Base-by-base conservation (phyloP, 2,329 filamentous ascomycete species). In the Fusarium brevicatenulatum region DNA sequence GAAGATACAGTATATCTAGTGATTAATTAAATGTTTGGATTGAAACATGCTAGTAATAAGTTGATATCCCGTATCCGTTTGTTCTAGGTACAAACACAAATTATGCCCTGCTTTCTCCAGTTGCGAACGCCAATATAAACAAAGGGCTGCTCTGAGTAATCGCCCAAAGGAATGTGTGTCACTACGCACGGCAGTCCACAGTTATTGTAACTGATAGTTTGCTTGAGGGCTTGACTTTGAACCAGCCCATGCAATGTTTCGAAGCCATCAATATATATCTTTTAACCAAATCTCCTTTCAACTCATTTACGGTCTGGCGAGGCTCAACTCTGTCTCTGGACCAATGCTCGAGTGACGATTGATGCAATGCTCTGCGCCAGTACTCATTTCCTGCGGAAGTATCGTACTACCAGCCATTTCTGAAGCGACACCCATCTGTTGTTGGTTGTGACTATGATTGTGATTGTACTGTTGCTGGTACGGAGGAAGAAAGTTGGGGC, bases 371-470 rank as follows among this genome's bases (percentile, higher is more conserved):
- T 77, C 75, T 16, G 70, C 34, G 7, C 65, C 73, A 5, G 76
- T 71, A 9, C 68, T 57, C 66, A 78, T 67, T 54, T 78, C 76
- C 39, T 72, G 73, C 12, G 58, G 66, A n/a, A 47, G 42, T n/a
- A 47, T 54, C 12, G 63, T 57, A 43, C 64, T 68, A 13, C 61
- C 76, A 28, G 76, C 76, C 75, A 78, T 78, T 59, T 78, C 76
- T 34, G 71, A 68, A 32, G 75, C 68, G 8, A 61, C 34, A 43
- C 21, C 21, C 70, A 76, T 72, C 13, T 73, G 73, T 7, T 54
- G 55, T 32, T 54, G 60, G 10, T 21, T 36, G 32, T 25, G 47
- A 15, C 12, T 52, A n/a, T 50, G 30, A 19, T 2, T 32, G 46
- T 49, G 28, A 32, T 5, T 34, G 15, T 74, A 66, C 7, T 39